Evolutionary conservation across 1,284 basidiomycete species (phyloP).

Genomic region (Heliocybe sulcata): DNA sequence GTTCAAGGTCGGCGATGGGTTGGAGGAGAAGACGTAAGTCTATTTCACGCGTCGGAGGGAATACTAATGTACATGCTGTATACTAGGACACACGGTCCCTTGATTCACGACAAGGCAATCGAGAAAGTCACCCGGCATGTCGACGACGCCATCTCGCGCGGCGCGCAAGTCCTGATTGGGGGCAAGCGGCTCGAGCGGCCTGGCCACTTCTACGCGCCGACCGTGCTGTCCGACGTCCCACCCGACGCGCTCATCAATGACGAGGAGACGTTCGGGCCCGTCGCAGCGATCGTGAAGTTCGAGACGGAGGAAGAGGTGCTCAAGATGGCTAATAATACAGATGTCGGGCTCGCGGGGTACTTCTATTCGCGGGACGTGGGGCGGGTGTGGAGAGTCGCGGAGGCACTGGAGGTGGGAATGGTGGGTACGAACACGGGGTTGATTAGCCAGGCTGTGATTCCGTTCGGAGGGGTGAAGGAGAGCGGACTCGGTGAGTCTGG

Average conservation of each 20-base stretch:
- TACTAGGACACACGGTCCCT: slow-evolving; percentile 82
- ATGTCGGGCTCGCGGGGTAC: slow-evolving; percentile 89
- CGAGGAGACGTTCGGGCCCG: slow-evolving; percentile 90
- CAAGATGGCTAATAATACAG: slow-evolving; percentile 76
- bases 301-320: slow-evolving; percentile 92
- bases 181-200: slow-evolving; percentile 57
- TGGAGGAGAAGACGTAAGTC: slow-evolving; percentile 65
- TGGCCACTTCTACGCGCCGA: slow-evolving; percentile 80
- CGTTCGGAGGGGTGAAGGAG: slow-evolving; percentile 92
- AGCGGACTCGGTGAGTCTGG: slow-evolving; percentile 61
- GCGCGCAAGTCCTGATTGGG: slow-evolving; percentile 86
- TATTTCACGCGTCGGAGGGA: slow-evolving; percentile 20
- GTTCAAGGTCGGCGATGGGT: slow-evolving; percentile 90
- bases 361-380: slow-evolving; percentile 91
- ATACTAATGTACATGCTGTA: background rate
- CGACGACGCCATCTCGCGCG: slow-evolving; percentile 74
- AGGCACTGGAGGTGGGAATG: slow-evolving; percentile 95
- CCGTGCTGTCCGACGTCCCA: slow-evolving; percentile 86
- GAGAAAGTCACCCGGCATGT: slow-evolving; percentile 88
- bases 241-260: slow-evolving; percentile 48
- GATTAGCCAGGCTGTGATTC: slow-evolving; percentile 77
- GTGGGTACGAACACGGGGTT: slow-evolving; percentile 84
- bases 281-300: slow-evolving; percentile 78
- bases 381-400: slow-evolving; percentile 95
- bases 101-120: slow-evolving; percentile 84